Conservation (phyloP, 768 basidiomycete genomes). For the Infundibulicybe gibba region DNA sequence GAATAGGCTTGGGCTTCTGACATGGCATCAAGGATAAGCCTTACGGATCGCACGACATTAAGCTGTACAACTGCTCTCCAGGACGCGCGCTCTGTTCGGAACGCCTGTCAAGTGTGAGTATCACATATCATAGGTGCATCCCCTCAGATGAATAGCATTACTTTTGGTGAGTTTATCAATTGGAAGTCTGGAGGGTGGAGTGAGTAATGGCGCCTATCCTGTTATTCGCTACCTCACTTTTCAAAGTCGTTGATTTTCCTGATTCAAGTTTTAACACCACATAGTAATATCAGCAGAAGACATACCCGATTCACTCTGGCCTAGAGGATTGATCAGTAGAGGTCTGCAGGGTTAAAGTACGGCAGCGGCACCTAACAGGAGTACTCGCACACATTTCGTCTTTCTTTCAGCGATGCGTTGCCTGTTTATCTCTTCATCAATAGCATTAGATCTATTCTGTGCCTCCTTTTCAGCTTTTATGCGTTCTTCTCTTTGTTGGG, state of each 20-base stretch:
- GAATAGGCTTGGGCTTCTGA: conserved; percentile 27
- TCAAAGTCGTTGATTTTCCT: conserved; percentile 83
- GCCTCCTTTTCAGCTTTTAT: conserved; percentile 49
- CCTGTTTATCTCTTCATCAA: conserved; percentile 60
- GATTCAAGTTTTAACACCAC: conserved; percentile 2
- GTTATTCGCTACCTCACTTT: conserved; percentile 46
- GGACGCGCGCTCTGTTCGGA: conserved; percentile 57
- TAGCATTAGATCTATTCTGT: conserved; percentile 54
- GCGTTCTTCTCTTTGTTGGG: conserved; percentile 38
- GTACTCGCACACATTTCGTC: conserved; percentile 52
- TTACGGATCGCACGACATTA: conserved; percentile 65
- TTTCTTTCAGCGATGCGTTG: conserved; percentile 50
- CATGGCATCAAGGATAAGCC: conserved; percentile 51
- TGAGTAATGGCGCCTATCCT: too few relatives aligned
- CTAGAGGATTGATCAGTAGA: conserved; percentile 27
- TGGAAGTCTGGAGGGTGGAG: conserved; percentile 46
- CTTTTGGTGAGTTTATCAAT: conserved; percentile 60
- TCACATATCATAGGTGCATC: background rate
- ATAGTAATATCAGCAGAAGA: background rate
- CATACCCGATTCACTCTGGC: conserved; percentile 79
- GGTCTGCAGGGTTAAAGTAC: background rate
- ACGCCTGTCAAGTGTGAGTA: conserved; percentile 34
- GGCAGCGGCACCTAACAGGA: conserved; percentile 49
- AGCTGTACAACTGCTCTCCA: conserved; percentile 71
- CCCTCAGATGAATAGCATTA: conserved; percentile 13